Conservation (phyloP, 1,284 basidiomycete species). For the Ustilago bromivora region DNA sequence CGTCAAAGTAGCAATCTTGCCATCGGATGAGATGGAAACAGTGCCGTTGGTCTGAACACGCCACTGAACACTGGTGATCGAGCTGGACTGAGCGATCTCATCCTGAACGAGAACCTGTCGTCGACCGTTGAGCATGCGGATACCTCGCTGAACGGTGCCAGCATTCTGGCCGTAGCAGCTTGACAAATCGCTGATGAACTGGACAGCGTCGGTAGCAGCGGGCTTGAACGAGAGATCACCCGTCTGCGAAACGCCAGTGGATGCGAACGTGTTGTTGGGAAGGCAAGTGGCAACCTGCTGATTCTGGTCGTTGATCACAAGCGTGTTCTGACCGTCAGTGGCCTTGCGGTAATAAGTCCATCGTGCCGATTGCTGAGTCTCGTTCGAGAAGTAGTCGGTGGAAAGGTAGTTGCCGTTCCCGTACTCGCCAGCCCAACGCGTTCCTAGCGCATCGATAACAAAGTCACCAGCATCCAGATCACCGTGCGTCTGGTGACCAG, state of each 20-base stretch:
- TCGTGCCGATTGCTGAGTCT: conserved; percentile 48
- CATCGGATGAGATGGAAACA: conserved; percentile 64
- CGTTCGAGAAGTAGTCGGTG: conserved; percentile 65
- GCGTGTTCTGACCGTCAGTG: conserved; percentile 96
- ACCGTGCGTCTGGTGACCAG: conserved; percentile 85
- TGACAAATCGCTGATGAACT: conserved; percentile 83
- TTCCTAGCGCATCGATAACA: conserved; percentile 92
- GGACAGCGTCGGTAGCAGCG: conserved; percentile 81
- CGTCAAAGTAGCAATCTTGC: conserved; percentile 76
- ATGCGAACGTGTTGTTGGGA: conserved; percentile 76
- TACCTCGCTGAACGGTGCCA: conserved; percentile 83
- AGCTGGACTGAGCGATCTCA: conserved; percentile 65
- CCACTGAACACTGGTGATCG: conserved; percentile 77
- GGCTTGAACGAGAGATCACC: conserved; percentile 76
- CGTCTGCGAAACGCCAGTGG: conserved; percentile 79
- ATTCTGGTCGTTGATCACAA: conserved; percentile 82
- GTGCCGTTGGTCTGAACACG: conserved; percentile 94
- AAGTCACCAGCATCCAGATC: conserved; percentile 94
- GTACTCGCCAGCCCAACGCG: conserved; percentile 94
- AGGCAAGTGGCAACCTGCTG: conserved; percentile 78
- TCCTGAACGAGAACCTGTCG: conserved; percentile 82
- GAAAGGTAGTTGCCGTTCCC: conserved; percentile 86
- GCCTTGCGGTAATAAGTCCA: conserved; percentile 83
- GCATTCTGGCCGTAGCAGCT: conserved; percentile 78
- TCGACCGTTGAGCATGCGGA: conserved; percentile 86